Conservation (phyloP, 768 basidiomycete species). For the Collybiopsis confluens region DNA sequence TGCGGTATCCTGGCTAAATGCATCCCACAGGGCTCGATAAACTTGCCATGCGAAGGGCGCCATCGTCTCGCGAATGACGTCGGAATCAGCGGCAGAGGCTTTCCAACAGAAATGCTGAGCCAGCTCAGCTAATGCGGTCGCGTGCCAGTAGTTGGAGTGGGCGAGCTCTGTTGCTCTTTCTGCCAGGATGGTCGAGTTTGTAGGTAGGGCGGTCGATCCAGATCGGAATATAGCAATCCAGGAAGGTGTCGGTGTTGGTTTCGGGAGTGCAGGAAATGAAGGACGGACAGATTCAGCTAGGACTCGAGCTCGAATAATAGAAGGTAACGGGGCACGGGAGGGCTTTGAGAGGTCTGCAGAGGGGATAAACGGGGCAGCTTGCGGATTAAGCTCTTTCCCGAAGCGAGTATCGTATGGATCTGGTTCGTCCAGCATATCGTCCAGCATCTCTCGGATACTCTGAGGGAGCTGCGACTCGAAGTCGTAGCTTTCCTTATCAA, state of each 20-base stretch:
- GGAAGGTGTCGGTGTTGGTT: conserved; percentile 1
- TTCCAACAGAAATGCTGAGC: conserved; percentile 24
- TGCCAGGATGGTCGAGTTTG: neutral
- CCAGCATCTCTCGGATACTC: neutral
- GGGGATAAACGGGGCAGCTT: conserved; percentile 2
- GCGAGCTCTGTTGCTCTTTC: neutral
- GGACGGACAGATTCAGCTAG: neutral
- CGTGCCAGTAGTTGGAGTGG: conserved; percentile 12
- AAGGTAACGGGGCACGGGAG: neutral
- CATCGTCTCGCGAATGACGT: neutral
- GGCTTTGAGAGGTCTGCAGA: neutral
- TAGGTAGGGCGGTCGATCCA: neutral
- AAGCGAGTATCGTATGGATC: neutral
- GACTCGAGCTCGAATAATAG: neutral
- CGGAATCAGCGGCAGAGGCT: conserved; percentile 11
- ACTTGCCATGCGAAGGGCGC: conserved; percentile 21
- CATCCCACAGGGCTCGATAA: conserved; percentile 13
- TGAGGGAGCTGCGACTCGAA: conserved; percentile 6
- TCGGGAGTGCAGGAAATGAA: neutral
- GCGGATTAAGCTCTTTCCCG: conserved; percentile 2
- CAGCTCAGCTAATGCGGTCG: conserved; percentile 18
- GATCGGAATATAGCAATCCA: conserved; percentile 5
- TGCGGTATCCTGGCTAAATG: conserved; percentile 16
- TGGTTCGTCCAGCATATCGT: conserved; percentile 3
- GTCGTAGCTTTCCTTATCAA: conserved; percentile 4